These are phyloP conservation scores for Austropuccinia psidii DNA, from an alignment of 1,284 basidiomycete genomes.

Conservation along the genomic window DNA sequence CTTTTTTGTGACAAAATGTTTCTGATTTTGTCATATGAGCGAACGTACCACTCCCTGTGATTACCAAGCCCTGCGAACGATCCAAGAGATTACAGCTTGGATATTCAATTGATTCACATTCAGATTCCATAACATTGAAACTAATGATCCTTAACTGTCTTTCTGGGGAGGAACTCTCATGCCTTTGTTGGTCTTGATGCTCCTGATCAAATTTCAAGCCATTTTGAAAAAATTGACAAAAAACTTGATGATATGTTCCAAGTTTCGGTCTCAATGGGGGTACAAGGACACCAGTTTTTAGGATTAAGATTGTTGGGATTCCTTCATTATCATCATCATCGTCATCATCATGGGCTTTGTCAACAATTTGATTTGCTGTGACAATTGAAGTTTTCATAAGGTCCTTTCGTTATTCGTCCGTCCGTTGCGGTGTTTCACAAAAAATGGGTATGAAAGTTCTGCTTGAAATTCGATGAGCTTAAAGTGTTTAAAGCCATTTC, in stretches of 20 bases:
- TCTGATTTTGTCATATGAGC: no score
- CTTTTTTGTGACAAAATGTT: no score
- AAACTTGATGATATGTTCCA: constrained; percentile 18
- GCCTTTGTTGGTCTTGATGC: background rate
- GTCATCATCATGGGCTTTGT: no score
- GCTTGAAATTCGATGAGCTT: no score
- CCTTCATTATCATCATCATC: background rate
- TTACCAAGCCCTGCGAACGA: background rate
- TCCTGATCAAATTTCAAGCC: background rate
- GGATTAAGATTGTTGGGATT: background rate
- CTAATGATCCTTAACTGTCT: background rate
- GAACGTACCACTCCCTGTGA: constrained; percentile 21
- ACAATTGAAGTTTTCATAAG: no score
- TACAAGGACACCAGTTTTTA: background rate
- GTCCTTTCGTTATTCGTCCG: no score
- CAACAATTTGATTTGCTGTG: no score
- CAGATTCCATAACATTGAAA: background rate
- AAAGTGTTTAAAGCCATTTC: no score
- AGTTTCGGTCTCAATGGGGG: background rate
- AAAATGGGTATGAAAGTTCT: no score
- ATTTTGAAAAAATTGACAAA: background rate
- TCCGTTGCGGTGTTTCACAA: no score
- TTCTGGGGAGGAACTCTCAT: background rate
- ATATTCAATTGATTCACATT: background rate
- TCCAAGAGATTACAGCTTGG: background rate